These are phyloP conservation scores for Sporothrix luriei DNA, from an alignment of 2,329 filamentous ascomycete genomes.

Conservation along the genomic window DNA sequence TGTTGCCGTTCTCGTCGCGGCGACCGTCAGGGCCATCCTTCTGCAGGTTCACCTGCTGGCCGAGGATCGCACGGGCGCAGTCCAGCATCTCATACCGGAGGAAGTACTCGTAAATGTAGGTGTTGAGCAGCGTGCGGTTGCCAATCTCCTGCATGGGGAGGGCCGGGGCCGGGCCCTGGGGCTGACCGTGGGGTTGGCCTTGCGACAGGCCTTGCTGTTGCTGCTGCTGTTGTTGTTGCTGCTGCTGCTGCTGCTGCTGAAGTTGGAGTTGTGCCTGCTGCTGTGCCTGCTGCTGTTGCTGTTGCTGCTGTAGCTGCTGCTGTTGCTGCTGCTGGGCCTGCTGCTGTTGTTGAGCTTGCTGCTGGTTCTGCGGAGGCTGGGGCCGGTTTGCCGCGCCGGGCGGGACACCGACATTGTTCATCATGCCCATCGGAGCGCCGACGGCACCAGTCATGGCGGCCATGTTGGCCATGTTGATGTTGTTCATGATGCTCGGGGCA, in stretches of 20 bases:
- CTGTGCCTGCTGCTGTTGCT: slow-evolving; percentile 32
- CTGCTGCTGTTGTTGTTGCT: slow-evolving; percentile 27
- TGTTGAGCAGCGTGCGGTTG: slow-evolving; percentile 68
- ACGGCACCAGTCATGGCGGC: slow-evolving; percentile 69
- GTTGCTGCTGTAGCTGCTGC: slow-evolving; percentile 13
- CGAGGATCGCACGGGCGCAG: slow-evolving; percentile 74
- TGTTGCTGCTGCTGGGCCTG: slow-evolving; percentile 31
- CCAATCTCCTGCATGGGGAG: slow-evolving; percentile 49
- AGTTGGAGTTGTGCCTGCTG: slow-evolving; percentile 37
- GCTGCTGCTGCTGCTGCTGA: slow-evolving; percentile 20
- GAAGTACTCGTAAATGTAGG: slow-evolving; percentile 91
- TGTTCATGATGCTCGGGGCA: slow-evolving; percentile 56
- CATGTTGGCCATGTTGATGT: slow-evolving; percentile 70
- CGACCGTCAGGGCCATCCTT: slow-evolving; percentile 68
- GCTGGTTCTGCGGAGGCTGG: slow-evolving; percentile 39
- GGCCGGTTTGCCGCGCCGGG: slow-evolving; percentile 42
- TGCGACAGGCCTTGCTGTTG: slow-evolving; percentile 25
- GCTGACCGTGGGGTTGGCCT: slow-evolving; percentile 42
- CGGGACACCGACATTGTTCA: slow-evolving; percentile 58
- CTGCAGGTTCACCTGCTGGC: slow-evolving; percentile 66
- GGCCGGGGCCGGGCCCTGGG: slow-evolving; percentile 19
- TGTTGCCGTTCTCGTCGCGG: slow-evolving; percentile 67
- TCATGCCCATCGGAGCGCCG: slow-evolving; percentile 66
- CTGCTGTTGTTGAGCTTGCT: slow-evolving; percentile 35
- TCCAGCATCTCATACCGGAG: slow-evolving; percentile 82